phyloP scores from a whole-genome alignment of 1,284 basidiomycete species.

The Sanghuangporus baumii region DNA sequence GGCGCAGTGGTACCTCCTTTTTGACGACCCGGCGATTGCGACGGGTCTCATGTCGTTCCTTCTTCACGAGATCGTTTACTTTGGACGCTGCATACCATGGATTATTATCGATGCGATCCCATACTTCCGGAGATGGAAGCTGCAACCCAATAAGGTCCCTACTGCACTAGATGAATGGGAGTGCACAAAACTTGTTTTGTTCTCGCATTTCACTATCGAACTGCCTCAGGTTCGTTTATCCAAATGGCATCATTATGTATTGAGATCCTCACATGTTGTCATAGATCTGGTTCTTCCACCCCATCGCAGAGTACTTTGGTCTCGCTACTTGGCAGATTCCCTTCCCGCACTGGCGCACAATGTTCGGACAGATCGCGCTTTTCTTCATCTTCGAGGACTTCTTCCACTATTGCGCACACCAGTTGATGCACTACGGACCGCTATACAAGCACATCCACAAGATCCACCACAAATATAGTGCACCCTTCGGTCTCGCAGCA shows the following conservation, averaged over 20 bases:
- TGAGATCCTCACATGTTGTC: background rate
- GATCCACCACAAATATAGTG: slow-evolving; percentile 95
- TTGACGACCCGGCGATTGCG: slow-evolving; percentile 89
- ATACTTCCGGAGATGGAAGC: slow-evolving; percentile 92
- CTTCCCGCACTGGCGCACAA: slow-evolving; percentile 69
- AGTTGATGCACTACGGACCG: slow-evolving; percentile 83
- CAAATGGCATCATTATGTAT: background rate
- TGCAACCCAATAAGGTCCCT: slow-evolving; percentile 85
- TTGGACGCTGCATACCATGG: slow-evolving; percentile 94
- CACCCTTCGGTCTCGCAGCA: slow-evolving; percentile 95
- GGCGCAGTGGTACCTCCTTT: slow-evolving; percentile 80
- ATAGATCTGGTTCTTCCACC: slow-evolving; percentile 96
- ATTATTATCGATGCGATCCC: slow-evolving; percentile 93
- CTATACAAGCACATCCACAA: slow-evolving; percentile 99
- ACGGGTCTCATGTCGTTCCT: slow-evolving; percentile 94
- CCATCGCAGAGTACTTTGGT: slow-evolving; percentile 84
- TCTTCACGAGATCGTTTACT: slow-evolving; percentile 97
- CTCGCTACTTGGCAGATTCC: slow-evolving; percentile 93
- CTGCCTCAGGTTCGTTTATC: slow-evolving; percentile 70
- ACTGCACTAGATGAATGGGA: slow-evolving; percentile 87
- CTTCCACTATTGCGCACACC: slow-evolving; percentile 87
- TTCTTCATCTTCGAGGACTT: slow-evolving; percentile 98
- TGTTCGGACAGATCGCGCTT: slow-evolving; percentile 77
- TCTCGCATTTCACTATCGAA: slow-evolving; percentile 96
- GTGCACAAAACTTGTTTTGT: slow-evolving; percentile 91